Evolutionary conservation across 2,329 filamentous ascomycete species (phyloP).

Genomic region (Trematosphaeria pertusa): DNA sequence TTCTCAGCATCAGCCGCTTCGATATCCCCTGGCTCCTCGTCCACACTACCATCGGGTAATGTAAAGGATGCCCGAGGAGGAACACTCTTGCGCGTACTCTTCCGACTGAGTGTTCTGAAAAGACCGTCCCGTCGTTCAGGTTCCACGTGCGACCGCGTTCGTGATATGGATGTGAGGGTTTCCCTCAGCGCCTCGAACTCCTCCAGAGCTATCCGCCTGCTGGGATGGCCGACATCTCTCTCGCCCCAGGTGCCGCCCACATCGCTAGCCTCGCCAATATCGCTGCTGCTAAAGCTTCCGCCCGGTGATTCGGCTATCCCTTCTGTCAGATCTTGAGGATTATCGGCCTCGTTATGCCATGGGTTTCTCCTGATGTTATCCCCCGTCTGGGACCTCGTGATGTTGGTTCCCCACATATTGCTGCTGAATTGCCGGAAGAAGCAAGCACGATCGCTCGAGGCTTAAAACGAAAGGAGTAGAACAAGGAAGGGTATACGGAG

Average conservation of each 20-base stretch:
- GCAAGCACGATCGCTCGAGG: neutral
- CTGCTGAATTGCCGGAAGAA: neutral
- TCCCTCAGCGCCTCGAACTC: conserved; percentile 65
- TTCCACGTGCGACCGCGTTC: conserved; percentile 43
- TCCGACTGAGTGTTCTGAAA: conserved; percentile 34
- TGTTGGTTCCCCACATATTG: conserved; percentile 11
- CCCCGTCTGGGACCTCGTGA: conserved; percentile 15
- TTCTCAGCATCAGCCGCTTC: conserved; percentile 52
- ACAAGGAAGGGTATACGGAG: neutral
- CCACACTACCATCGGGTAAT: conserved; percentile 18
- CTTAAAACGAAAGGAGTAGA: too few species aligned
- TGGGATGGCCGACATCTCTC: conserved; percentile 62
- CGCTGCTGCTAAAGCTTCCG: conserved; percentile 26
- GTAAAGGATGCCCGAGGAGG: conserved; percentile 20
- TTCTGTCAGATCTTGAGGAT: conserved; percentile 26
- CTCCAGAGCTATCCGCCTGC: conserved; percentile 62
- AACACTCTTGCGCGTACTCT: conserved; percentile 29
- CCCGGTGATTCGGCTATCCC: conserved; percentile 14
- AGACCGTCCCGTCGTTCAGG: conserved; percentile 34
- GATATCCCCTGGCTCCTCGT: conserved; percentile 30
- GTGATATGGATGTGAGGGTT: conserved; percentile 62
- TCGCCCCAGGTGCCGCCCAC: conserved; percentile 68
- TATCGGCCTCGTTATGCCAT: conserved; percentile 43
- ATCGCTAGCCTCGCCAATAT: conserved; percentile 39
- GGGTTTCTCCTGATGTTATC: conserved; percentile 39